phyloP scores from a whole-genome alignment of 2,329 filamentous ascomycete species.

The Colletotrichum sp. region DNA sequence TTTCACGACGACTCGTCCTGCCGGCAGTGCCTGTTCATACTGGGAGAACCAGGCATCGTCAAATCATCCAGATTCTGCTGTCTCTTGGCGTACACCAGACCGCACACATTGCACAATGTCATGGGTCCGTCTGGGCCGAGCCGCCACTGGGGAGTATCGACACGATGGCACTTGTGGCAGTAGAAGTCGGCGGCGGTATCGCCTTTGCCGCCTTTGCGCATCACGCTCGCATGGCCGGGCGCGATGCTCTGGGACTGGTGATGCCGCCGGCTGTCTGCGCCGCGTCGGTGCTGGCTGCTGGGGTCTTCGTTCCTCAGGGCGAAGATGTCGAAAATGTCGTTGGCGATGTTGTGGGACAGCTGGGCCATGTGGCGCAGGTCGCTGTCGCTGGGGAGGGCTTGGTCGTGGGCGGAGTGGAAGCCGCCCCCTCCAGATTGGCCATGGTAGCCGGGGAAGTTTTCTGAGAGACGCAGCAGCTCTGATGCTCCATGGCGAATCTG shows the following conservation, averaged over 20 bases:
- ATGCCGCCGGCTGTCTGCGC: neutral
- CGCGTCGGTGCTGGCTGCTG: neutral
- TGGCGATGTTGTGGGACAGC: neutral
- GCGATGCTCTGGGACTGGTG: neutral
- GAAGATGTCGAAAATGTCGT: neutral
- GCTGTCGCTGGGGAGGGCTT: neutral
- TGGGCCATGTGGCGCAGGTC: neutral
- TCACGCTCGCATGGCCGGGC: neutral
- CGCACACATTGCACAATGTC: neutral
- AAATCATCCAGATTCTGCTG: neutral
- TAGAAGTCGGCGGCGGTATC: accelerated
- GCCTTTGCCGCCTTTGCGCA: neutral
- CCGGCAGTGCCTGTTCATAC: neutral
- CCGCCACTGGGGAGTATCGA: neutral
- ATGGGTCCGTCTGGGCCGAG: neutral
- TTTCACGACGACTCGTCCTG: neutral
- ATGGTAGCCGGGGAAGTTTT: neutral
- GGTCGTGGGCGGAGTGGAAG: neutral
- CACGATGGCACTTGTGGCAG: neutral
- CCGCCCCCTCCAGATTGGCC: neutral
- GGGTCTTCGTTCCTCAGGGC: neutral
- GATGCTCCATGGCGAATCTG: neutral
- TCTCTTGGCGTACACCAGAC: neutral
- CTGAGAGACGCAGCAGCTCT: neutral
- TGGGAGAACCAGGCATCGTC: neutral